Evolutionary conservation across 2,329 filamentous ascomycete genomes (phyloP).

Genomic region (Penicillium rolfsii): DNA sequence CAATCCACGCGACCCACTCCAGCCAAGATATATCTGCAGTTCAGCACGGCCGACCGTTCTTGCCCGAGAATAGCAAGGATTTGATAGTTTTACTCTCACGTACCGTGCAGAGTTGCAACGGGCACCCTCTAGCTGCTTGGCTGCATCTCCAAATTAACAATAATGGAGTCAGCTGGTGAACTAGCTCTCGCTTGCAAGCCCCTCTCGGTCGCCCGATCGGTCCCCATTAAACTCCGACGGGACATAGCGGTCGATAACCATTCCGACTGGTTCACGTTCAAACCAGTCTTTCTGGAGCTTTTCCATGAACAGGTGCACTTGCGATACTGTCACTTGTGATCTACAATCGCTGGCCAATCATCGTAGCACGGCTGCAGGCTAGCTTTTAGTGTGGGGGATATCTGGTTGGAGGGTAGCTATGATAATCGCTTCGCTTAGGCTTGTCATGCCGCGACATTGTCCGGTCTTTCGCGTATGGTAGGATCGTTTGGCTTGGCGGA

Average conservation of each 20-base stretch:
- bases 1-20: background rate
- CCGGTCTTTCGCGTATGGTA: constrained; percentile 13
- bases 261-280: background rate
- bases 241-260: background rate
- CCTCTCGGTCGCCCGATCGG: constrained; percentile 11
- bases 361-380: background rate
- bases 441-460: constrained; percentile 1
- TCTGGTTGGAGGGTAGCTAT: background rate
- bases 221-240: constrained; percentile 11
- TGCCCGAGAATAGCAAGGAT: background rate
- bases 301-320: background rate
- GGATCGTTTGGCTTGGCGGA: constrained; percentile 6
- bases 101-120: constrained; percentile 11
- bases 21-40: constrained; percentile 1
- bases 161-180: background rate
- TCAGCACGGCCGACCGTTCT: constrained; percentile 4
- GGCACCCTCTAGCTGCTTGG: constrained; percentile 19
- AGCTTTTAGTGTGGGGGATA: background rate
- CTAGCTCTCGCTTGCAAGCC: background rate
- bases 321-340: background rate
- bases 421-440: constrained; percentile 5
- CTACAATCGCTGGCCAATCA: background rate
- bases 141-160: constrained; percentile 11
- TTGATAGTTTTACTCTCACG: background rate
- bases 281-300: background rate